These are phyloP conservation scores for Seminavis robusta DNA, from an alignment of 108 stramenopile species.

Conservation along the genomic window DNA sequence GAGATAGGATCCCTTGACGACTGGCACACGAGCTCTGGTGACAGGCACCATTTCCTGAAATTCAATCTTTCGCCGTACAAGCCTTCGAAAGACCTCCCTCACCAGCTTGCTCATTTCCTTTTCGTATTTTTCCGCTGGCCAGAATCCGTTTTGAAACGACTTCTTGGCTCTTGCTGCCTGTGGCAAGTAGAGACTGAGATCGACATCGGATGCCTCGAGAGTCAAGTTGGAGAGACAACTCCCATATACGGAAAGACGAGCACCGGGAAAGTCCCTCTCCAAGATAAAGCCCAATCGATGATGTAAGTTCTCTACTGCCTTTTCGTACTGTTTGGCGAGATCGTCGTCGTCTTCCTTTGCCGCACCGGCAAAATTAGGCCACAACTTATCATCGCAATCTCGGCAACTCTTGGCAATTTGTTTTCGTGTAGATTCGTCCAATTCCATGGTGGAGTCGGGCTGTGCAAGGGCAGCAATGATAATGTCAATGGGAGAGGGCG, in stretches of 20 bases:
- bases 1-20: constrained; percentile 62
- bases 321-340: constrained; percentile 13
- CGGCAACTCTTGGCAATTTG: background rate
- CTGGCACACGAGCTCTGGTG: constrained; percentile 69
- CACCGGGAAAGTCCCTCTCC: constrained; percentile 21
- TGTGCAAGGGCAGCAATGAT: no score
- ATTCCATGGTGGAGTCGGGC: background rate
- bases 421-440: background rate
- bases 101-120: constrained; percentile 48
- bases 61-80: constrained; percentile 15
- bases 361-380: background rate
- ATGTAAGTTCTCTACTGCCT: constrained; percentile 23
- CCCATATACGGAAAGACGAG: constrained; percentile 61
- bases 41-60: constrained; percentile 50
- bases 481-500: no score
- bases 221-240: constrained; percentile 68
- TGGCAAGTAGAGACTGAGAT: constrained; percentile 56
- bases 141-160: constrained; percentile 40
- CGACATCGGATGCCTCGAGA: constrained; percentile 71
- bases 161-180: constrained; percentile 30
- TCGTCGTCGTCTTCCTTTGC: background rate
- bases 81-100: constrained; percentile 32
- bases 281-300: constrained; percentile 13
- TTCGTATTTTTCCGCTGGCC: constrained; percentile 42
- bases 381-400: background rate